Conservation (phyloP, 192 early-diverging fungal species). For the Linnemannia hyalina region DNA sequence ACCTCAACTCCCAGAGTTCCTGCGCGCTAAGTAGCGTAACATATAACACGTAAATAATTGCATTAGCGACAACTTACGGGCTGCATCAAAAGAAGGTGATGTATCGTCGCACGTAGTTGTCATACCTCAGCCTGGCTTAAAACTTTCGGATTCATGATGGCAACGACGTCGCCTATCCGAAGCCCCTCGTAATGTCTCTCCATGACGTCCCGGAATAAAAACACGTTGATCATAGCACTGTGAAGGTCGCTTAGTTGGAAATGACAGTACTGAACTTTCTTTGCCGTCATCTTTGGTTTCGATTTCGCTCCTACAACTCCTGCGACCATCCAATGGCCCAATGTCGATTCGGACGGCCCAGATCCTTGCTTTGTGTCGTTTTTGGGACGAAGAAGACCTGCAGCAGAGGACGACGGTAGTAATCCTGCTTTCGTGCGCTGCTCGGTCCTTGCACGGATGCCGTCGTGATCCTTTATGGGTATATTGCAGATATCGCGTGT, state of each 20-base stretch:
- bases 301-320: constrained; percentile 50
- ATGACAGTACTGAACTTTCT: constrained; percentile 29
- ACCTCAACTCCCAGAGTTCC: constrained; percentile 42
- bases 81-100: background rate
- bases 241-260: constrained; percentile 43
- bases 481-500: constrained; percentile 22
- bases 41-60: background rate
- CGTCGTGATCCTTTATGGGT: constrained; percentile 30
- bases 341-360: background rate
- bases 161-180: constrained; percentile 34
- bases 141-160: constrained; percentile 41
- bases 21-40: constrained; percentile 7
- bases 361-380: background rate
- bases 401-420: background rate
- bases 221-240: constrained; percentile 27
- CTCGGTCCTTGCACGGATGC: constrained; percentile 14
- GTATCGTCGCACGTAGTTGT: background rate
- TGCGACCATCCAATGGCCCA: constrained; percentile 25
- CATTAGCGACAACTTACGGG: background rate
- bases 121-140: constrained; percentile 50
- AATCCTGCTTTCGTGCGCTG: background rate
- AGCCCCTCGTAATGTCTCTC: constrained; percentile 22
- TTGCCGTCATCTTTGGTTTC: constrained; percentile 19
- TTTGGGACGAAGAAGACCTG: background rate
- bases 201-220: constrained; percentile 41